Evolutionary conservation across 2,329 filamentous ascomycete genomes (phyloP).

Genomic region (Fusarium piperis): DNA sequence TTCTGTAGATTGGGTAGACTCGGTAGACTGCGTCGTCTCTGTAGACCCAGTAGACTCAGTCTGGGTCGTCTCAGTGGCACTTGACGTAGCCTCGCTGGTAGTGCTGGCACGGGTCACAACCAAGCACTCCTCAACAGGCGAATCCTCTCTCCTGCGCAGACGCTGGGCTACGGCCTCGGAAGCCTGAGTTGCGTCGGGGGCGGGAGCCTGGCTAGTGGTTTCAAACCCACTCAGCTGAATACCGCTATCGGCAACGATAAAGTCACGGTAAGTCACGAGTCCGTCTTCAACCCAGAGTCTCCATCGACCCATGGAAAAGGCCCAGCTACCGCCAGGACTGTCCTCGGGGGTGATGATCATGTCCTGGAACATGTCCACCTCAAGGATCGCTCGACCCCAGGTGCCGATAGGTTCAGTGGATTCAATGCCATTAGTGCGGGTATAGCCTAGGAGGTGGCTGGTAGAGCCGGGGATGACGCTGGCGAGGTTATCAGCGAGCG

Average conservation of each 20-base stretch:
- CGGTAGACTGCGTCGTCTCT: not conserved
- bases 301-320: constrained; percentile 19
- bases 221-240: not conserved
- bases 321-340: not conserved
- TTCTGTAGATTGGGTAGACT: not conserved
- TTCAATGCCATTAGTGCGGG: not conserved
- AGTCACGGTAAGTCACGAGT: constrained; percentile 23
- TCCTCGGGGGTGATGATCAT: not conserved
- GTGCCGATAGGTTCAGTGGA: constrained; percentile 1
- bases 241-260: not conserved
- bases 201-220: not conserved
- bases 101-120: not conserved
- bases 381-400: constrained; percentile 19
- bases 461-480: constrained; percentile 20
- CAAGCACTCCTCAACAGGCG: constrained; percentile 11
- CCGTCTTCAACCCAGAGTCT: constrained; percentile 34
- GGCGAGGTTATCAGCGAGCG: not conserved
- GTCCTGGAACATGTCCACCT: constrained; percentile 20
- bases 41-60: not conserved
- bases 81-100: not conserved
- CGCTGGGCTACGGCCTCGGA: not conserved
- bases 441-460: constrained; percentile 17
- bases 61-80: not conserved
- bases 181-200: not conserved
- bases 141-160: constrained; percentile 6